These are phyloP conservation scores for Thuidium tamariscinum DNA, from an alignment of 225 moss, liverwort and hornwort genomes.

Conservation along the genomic window DNA sequence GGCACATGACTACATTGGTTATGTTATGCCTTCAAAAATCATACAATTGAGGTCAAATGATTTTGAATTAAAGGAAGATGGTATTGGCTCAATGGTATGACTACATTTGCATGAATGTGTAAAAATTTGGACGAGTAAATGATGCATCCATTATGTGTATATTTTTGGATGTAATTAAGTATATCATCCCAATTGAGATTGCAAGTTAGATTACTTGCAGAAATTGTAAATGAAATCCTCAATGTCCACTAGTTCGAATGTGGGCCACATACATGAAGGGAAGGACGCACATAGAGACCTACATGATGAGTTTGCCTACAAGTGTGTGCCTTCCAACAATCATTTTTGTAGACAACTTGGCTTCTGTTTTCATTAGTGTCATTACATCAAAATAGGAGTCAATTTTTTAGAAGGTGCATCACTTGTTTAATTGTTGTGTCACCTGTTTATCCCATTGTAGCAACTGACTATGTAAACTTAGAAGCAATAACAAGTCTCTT, in stretches of 20 bases:
- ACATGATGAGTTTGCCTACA: neutral
- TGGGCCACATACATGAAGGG: too few species aligned
- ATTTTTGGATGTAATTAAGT: neutral
- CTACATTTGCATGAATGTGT: too few species aligned
- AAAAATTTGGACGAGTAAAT: neutral
- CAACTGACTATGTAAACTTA: neutral
- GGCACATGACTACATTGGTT: too few species aligned
- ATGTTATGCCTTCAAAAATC: accelerated
- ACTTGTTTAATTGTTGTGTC: neutral
- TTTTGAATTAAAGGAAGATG: neutral
- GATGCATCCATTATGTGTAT: too few species aligned
- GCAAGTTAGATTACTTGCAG: too few species aligned
- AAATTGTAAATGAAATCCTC: too few species aligned
- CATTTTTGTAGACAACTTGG: neutral
- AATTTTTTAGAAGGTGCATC: too few species aligned
- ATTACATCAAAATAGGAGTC: accelerated
- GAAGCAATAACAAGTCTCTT: neutral
- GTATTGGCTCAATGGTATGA: too few species aligned
- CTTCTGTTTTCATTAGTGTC: accelerated
- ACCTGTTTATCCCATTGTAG: neutral
- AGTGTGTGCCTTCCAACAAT: accelerated
- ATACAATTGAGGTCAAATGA: accelerated
- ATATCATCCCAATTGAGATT: accelerated
- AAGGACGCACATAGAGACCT: accelerated
- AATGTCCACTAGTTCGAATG: too few species aligned